Evolutionary conservation across 352 stramenopile genomes (phyloP), one percentile per base, ranked within the genome.

Genomic region (Peronosclerospora sorghi): DNA sequence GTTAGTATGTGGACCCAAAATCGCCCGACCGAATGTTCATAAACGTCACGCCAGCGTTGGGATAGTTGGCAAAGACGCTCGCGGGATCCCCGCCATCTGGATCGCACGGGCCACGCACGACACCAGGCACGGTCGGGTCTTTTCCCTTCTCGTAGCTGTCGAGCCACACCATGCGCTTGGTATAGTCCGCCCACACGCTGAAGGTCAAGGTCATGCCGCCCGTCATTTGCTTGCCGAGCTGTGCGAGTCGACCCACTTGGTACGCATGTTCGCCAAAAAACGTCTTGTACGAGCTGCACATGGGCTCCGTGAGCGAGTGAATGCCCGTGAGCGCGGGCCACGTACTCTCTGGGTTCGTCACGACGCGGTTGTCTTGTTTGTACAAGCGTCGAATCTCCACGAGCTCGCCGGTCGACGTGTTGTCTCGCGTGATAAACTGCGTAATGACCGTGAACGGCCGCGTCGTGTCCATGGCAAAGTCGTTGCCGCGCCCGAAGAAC

Each of bases 151-250:
- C 82, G 43, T 47, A 54, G 34, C 55, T 71, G 62, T 86, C 71
- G 8, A 86, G 60, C 74, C 73, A 86, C n/a, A n/a, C n/a, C 34
- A 80, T 44, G 23, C 59, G 75, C 8, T 84, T 30, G 1, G 50
- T 60, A 43, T 70, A 41, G 51, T 86, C 73, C 0, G 65, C 63
- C 73, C 73, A 86, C 26, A 84, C 42, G 41, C 70, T 83, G 47
- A 86, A 79, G 10, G 69, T 67, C 29, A 83, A 49, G 24, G 83
- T 68, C 48, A 86, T 57, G 14, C 71, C 73, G n/a, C 55, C 54
- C 35, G 59, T 50, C 39, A 86, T 59, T 10, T 64, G 58, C 1
- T 64, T 41, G 4, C 71, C 66, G 35, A 84, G 60, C 17, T 66
- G 45, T 23, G 36, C 48, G 4, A 86, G 45, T 17, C 55, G 41